Evolutionary conservation across 1,284 basidiomycete species (phyloP).

Genomic region (Naganishia sp.): DNA sequence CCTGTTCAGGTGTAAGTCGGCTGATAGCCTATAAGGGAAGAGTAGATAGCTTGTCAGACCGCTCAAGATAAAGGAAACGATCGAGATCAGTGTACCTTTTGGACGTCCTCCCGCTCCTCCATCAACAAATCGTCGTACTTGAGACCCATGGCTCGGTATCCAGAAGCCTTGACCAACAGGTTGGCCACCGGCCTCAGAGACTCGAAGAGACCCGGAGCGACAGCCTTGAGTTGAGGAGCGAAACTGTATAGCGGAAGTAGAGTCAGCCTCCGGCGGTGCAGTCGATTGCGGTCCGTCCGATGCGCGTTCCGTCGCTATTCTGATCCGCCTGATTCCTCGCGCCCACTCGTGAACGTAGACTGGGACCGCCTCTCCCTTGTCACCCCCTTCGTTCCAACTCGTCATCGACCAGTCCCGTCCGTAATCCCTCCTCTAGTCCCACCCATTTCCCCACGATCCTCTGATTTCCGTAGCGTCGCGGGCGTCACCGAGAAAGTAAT

Average conservation of each 20-base stretch:
- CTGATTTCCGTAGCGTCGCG: not conserved
- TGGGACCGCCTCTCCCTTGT: not conserved
- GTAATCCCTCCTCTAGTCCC: too few species aligned
- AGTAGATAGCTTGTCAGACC: not conserved
- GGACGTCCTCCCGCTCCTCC: conserved; percentile 81
- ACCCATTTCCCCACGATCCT: not conserved
- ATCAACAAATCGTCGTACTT: conserved; percentile 92
- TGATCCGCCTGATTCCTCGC: not conserved
- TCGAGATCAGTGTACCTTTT: conserved; percentile 64
- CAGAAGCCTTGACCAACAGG: conserved; percentile 78
- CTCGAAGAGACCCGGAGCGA: conserved; percentile 57
- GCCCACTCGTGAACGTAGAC: not conserved
- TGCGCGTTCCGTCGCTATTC: not conserved
- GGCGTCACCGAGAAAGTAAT: not conserved
- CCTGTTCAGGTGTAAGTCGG: conserved; percentile 76
- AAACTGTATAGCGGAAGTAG: conserved; percentile 52
- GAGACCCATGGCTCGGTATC: conserved; percentile 87
- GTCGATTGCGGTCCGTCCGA: not conserved
- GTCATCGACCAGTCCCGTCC: not conserved
- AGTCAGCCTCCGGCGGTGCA: not conserved
- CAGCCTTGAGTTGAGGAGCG: conserved; percentile 72
- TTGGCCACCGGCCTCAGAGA: conserved; percentile 74
- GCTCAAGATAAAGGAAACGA: not conserved
- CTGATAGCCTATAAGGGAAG: conserved; percentile 66
- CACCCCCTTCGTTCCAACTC: not conserved